Percentiles rank a stretch among this genome's conserved stretches.
Evolutionary conservation across 2,329 filamentous ascomycete species (phyloP).

Genomic region (Fusarium tjaetaba): DNA sequence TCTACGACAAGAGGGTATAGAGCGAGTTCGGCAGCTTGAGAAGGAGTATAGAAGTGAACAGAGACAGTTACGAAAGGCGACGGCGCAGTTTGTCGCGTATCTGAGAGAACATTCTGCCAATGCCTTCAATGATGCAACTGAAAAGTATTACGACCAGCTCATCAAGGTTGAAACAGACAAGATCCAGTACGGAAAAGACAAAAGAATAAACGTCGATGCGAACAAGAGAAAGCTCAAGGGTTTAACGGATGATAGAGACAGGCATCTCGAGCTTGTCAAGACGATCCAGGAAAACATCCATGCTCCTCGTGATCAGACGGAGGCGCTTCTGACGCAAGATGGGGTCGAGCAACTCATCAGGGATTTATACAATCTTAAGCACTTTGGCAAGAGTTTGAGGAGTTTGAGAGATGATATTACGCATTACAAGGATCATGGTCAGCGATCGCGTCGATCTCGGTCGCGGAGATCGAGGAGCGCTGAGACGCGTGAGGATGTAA

Average conservation of each 20-base stretch:
- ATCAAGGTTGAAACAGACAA: constrained; percentile 3
- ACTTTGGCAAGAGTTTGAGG: constrained; percentile 18
- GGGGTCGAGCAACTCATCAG: neutral
- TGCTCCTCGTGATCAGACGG: neutral
- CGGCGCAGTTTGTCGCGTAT: constrained; percentile 13
- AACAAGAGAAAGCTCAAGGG: constrained; percentile 10
- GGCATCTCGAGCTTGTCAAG: constrained; percentile 21
- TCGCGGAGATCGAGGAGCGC: neutral
- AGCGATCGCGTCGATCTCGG: neutral
- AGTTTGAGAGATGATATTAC: constrained; percentile 3
- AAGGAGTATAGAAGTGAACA: constrained; percentile 10
- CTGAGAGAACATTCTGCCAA: constrained; percentile 3
- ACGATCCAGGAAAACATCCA: constrained; percentile 18
- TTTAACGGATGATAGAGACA: constrained; percentile 5
- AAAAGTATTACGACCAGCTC: constrained; percentile 7
- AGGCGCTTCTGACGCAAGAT: constrained; percentile 2
- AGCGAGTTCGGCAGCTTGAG: neutral
- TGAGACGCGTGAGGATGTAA: neutral
- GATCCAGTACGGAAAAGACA: neutral
- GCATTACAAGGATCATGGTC: neutral
- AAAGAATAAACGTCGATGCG: neutral
- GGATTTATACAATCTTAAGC: constrained; percentile 17
- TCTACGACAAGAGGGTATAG: neutral
- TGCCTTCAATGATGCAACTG: constrained; percentile 11
- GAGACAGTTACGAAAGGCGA: neutral